Evolutionary conservation across 352 stramenopile genomes (phyloP).

Genomic region (Globisporangium apiculatum): DNA sequence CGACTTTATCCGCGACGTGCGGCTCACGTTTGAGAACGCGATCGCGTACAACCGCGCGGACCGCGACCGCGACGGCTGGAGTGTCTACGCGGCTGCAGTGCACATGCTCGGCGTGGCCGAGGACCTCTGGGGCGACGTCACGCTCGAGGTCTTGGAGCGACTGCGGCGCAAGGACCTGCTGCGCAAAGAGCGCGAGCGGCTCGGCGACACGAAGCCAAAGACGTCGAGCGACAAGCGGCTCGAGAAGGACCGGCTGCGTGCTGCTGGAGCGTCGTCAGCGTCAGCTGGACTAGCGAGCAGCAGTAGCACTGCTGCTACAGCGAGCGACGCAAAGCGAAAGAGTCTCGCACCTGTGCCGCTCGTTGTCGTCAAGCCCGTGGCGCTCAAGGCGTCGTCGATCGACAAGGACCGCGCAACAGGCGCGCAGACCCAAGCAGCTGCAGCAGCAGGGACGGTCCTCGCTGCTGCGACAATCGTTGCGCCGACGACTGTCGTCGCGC

Average conservation of each 20-base stretch:
- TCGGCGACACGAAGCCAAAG: constrained; percentile 38
- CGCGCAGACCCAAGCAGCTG: neutral
- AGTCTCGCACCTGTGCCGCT: too few species aligned
- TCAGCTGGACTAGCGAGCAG: neutral
- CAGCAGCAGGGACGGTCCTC: constrained; percentile 1
- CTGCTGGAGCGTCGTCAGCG: too few species aligned
- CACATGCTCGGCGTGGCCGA: constrained; percentile 70
- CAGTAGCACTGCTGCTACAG: neutral
- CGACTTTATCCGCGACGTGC: constrained; percentile 77
- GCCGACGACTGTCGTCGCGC: constrained; percentile 4
- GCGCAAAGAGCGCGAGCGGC: constrained; percentile 61
- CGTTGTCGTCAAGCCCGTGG: neutral
- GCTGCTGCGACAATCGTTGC: constrained; percentile 2
- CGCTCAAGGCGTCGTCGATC: constrained; percentile 14
- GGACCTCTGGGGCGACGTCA: constrained; percentile 75
- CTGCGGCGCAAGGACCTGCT: constrained; percentile 60
- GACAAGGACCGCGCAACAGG: constrained; percentile 7
- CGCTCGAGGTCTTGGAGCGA: constrained; percentile 68
- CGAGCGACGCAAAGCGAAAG: neutral
- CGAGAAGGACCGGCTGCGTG: constrained; percentile 17
- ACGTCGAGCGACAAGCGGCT: constrained; percentile 24
- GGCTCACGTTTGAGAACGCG: constrained; percentile 81
- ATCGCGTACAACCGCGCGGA: constrained; percentile 75
- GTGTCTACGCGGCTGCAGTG: constrained; percentile 64
- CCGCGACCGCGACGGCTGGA: constrained; percentile 78